These are phyloP conservation scores for Russula sp. DNA, from an alignment of 768 basidiomycete genomes.

Conservation along the genomic window DNA sequence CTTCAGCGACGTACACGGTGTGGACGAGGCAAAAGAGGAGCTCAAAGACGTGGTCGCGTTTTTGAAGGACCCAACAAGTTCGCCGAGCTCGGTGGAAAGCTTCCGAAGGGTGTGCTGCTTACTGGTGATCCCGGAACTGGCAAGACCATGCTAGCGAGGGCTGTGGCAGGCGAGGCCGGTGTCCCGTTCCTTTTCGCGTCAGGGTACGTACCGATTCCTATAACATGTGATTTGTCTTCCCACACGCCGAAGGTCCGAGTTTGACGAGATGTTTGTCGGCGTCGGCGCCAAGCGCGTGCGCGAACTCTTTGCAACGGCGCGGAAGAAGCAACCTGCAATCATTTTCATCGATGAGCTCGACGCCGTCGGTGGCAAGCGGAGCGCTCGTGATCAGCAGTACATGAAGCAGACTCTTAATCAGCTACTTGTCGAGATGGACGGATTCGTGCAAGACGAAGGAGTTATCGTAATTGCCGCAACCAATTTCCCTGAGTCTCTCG, in stretches of 20 bases:
- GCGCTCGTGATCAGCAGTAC: slow-evolving; percentile 78
- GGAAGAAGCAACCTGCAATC: slow-evolving; percentile 94
- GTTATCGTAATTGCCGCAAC: slow-evolving; percentile 97
- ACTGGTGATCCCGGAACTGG: slow-evolving; percentile 95
- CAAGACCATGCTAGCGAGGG: slow-evolving; percentile 96
- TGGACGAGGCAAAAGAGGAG: slow-evolving; percentile 96
- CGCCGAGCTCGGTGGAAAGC: slow-evolving; percentile 85
- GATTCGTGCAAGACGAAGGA: slow-evolving; percentile 90
- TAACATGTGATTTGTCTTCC: background rate
- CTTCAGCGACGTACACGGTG: slow-evolving; percentile 95
- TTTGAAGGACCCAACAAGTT: slow-evolving; percentile 90
- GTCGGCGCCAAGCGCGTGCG: slow-evolving; percentile 93
- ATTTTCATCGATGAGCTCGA: slow-evolving; percentile 98
- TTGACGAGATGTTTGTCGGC: slow-evolving; percentile 98
- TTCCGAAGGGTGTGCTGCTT: slow-evolving; percentile 89
- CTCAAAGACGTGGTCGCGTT: slow-evolving; percentile 94
- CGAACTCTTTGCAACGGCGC: slow-evolving; percentile 89
- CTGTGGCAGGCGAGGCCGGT: slow-evolving; percentile 95
- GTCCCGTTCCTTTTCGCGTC: slow-evolving; percentile 98
- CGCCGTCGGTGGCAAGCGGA: slow-evolving; percentile 88
- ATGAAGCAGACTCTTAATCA: slow-evolving; percentile 96
- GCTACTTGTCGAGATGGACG: slow-evolving; percentile 95
- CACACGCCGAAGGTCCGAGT: slow-evolving; percentile 65
- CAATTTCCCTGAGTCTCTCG: slow-evolving; percentile 93
- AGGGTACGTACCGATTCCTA: slow-evolving; percentile 44